Conservation (phyloP, 2,329 filamentous ascomycete genomes). For the Trichoderma hamatum region DNA sequence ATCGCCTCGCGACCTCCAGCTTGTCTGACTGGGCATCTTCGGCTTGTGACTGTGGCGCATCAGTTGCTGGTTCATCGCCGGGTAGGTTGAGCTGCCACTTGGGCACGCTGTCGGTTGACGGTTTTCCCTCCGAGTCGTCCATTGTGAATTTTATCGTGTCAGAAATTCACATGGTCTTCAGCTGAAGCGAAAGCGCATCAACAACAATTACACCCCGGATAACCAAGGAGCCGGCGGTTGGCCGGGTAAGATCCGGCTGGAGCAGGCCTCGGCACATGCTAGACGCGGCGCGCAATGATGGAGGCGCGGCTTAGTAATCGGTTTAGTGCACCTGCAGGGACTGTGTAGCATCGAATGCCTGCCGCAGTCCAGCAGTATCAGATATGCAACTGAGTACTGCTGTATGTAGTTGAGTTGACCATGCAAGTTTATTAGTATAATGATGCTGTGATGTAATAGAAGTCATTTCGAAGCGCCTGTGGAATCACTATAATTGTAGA, state of each 20-base stretch:
- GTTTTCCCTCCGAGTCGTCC: constrained; percentile 40
- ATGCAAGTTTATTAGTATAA: background rate
- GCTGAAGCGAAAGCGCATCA: constrained; percentile 11
- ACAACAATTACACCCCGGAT: constrained; percentile 5
- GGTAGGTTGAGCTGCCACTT: constrained; percentile 38
- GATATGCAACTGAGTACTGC: background rate
- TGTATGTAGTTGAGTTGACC: rapidly evolving
- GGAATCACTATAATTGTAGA: background rate
- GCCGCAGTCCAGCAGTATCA: background rate
- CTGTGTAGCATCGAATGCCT: background rate
- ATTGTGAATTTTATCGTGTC: constrained; percentile 32
- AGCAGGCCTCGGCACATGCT: constrained; percentile 27
- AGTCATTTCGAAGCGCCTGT: no score
- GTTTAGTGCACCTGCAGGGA: background rate
- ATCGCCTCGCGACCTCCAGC: constrained; percentile 69
- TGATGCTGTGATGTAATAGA: background rate
- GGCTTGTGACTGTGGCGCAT: constrained; percentile 29
- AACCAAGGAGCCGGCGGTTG: constrained; percentile 5
- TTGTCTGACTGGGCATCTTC: constrained; percentile 33
- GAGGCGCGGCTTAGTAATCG: background rate
- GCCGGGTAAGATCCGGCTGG: constrained; percentile 28
- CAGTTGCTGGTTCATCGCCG: constrained; percentile 26
- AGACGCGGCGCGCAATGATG: constrained; percentile 10
- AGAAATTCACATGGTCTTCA: background rate
- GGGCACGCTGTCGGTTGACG: constrained; percentile 35